Base-by-base conservation (phyloP, 768 basidiomycete genomes). In the Tylopilus sp. region DNA sequence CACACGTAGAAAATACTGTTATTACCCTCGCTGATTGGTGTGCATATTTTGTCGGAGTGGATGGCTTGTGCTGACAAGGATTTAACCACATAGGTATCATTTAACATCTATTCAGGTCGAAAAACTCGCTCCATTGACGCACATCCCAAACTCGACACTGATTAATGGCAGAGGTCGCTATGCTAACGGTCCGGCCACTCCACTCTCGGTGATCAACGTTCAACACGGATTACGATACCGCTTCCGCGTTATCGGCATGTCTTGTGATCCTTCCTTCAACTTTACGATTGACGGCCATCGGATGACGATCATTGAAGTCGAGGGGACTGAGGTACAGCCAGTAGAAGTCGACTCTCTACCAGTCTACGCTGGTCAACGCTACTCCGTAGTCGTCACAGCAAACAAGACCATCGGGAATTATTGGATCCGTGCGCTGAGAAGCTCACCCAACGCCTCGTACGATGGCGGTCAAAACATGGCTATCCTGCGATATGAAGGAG, bases 131-230 rank as follows among this genome's bases (percentile, higher is more conserved):
- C 6, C 42, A 4, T 4, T 8, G 2, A 12, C 2, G 14, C 1
- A n/a, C n/a, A n/a, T 17, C 24, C 49, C 71, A 1, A 63, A 79
- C 48, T 68, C 80, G 13, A 77, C 75, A 3, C 59, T 84, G 6
- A 80, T 84, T 40, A 84, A 84, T 43, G 80, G 82, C 0, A 60
- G 58, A 24, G 82, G 82, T 21, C 76, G 81, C 30, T 76, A 72
- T 56, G 4, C 55, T 14, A 74, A 67, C 3, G 78, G 79, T 3
- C 75, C 79, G 6, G 21, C 49, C 4, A 56, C 68, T 4, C 57
- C 69, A 3, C 68, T 83, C 29, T 61, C 82, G 0, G 72, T 82
- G 4, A 64, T 84, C 52, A 69, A 70, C 30, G 79, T 84, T 21
- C 31, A 60, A 5, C 49, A 52, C 0, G 73, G 74, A n/a, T 65